Base-by-base conservation (phyloP, 192 early-diverging fungal species). In the Powellomyces hirtus region DNA sequence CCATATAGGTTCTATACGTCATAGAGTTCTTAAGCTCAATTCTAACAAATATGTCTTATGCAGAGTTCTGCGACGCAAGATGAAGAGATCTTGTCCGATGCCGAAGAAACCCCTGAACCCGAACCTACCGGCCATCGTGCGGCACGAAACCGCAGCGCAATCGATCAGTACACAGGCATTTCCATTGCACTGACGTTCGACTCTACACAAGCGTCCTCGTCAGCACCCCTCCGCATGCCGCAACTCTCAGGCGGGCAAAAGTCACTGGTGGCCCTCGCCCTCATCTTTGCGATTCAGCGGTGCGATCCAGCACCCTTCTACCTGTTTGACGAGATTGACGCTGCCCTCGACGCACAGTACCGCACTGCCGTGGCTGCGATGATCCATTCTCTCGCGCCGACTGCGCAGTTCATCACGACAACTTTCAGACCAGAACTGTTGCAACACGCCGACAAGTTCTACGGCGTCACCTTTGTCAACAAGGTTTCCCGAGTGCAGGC, bases 241-340 rank as follows among this genome's bases (percentile, higher is more conserved):
- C 95, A 97, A 80, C 84, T 99, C 34, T 95, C 93, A 7, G 97
- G 97, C 33, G 97, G 97, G 4, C 97, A 99, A 84, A 99, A 99
- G 71, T 94, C 94, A 40, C 83, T 99, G 26, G 97, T 99, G 6
- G 97, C 97, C 0, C 84, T 99, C 45, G 92, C 94, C 10, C 77
- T 99, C 22, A 99, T 99, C 49, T 99, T 99, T 82, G 92, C 97
- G 0, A 99, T 99, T 68, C 97, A 99, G 77, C 84, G 88, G 66
- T 99, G 93, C 78, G 97, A 99, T 60, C 97, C 95, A 22, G 97
- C 97, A 55, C 97, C 97, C 10, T 99, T 99, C 77, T 99, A 99
- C 67, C 81, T 99, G 62, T 99, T 99, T 87, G 97, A 99, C 82
- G 97, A 99, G 79, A 99, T 99, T 80, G 97, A 99, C 78, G 95